Evolutionary conservation across 2,329 filamentous ascomycete genomes (phyloP), one percentile per base, ranked within the genome.

Genomic region (Byssochlamys sp.): DNA sequence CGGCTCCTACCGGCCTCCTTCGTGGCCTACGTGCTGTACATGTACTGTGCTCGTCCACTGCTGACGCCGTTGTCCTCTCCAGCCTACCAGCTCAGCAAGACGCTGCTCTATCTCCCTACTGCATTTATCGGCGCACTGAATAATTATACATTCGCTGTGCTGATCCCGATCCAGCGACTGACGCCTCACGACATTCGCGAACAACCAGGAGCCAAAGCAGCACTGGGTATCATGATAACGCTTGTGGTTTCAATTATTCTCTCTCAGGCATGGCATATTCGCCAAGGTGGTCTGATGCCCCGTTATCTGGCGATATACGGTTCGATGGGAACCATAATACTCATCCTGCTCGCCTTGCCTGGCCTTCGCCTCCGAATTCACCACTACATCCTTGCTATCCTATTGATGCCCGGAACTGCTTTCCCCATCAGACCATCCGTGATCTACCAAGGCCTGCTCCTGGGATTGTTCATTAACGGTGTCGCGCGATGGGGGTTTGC

Each of bases 401-500:
- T 97, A 0, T 81, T 99, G 0, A 81, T 97, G 4, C 90, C 91
- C 0, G 94, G 91, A 0, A 97, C 94, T 0, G 86, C 84, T 55
- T 85, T 97, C 72, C 91, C 96, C 63, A 97, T 89, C 4, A 84
- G 94, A 0, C 88, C 90, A 0, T 87, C 86, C 0, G 78, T 97
- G 7, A 72, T 96, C 1, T 97, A 94, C 67, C 92, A 97, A 71
- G 94, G 94, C 10, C 78, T 99, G 1, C 79, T 99, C 0, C 77
- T 97, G 6, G 94, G 94, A 0, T 81, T 97, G 0, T 97, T 96
- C 72, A 86, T 96, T 75, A 96, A 96, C 69, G 92, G 94, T 55
- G 85, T 95, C 59, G 92, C 91, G 3, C 83, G 92, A 50, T 97
- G 94, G 94, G 91, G 91, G 0, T 99, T 95, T 71, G 91, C 90